Conservation (phyloP, 192 early-diverging fungal species). For the Coemansia sp. region DNA sequence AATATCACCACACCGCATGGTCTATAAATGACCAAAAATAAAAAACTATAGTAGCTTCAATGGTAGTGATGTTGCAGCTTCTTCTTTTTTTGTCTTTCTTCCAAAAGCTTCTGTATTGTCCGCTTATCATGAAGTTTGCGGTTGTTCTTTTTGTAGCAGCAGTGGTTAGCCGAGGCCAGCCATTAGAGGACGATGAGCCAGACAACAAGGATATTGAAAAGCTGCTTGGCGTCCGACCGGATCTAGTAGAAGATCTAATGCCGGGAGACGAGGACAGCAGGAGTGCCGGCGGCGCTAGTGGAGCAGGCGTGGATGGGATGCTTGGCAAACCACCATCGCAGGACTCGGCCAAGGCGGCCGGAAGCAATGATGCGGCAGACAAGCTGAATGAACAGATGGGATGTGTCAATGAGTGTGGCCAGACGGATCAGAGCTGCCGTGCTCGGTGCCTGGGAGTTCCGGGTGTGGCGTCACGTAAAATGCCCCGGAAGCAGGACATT, state of each 20-base stretch:
- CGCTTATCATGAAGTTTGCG: not conserved
- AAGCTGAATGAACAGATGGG: conserved; percentile 6
- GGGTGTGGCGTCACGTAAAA: conserved; percentile 29
- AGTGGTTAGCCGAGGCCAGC: too few relatives aligned
- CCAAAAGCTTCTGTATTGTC: too few relatives aligned
- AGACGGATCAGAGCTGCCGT: conserved; percentile 33
- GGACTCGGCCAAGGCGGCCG: too few relatives aligned
- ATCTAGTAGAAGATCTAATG: conserved; percentile 18
- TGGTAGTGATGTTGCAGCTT: too few relatives aligned
- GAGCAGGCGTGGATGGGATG: not conserved
- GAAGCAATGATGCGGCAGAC: not conserved
- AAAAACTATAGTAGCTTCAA: too few relatives aligned
- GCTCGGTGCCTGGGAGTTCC: conserved; percentile 42
- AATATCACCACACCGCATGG: too few relatives aligned
- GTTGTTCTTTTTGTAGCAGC: too few relatives aligned
- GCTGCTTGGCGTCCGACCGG: conserved; percentile 23
- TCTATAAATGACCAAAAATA: too few relatives aligned
- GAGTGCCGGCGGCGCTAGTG: not conserved
- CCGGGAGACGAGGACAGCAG: not conserved
- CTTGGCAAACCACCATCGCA: too few relatives aligned
- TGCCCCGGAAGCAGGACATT: conserved; percentile 33
- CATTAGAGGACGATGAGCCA: not conserved
- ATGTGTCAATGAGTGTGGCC: conserved; percentile 20
- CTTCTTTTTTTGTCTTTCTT: too few relatives aligned
- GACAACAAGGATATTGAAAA: conserved; percentile 4